A percentile compares a stretch with the other conserved stretches of the same genome.
phyloP scores from a whole-genome alignment of 768 basidiomycete species.

The Inosperma sp. region DNA sequence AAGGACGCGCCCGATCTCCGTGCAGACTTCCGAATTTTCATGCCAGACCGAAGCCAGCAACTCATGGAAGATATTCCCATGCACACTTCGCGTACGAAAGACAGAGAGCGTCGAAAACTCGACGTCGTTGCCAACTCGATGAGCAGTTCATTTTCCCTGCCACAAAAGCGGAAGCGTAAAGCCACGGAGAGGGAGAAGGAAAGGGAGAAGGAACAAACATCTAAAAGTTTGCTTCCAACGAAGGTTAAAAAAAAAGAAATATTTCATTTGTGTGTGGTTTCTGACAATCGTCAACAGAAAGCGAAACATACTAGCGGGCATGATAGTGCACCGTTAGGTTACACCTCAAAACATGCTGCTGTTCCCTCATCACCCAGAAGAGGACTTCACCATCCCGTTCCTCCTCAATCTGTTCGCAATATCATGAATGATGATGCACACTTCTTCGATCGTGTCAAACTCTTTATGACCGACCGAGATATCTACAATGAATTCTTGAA shows the following conservation, averaged over 20 bases:
- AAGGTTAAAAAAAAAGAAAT: slow-evolving; percentile 34
- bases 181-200: slow-evolving; percentile 46
- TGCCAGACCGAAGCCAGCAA: slow-evolving; percentile 57
- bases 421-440: slow-evolving; percentile 48
- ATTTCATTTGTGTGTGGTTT: slow-evolving; percentile 14
- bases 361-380: slow-evolving; percentile 35
- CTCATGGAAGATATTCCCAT: slow-evolving; percentile 42
- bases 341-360: slow-evolving; percentile 30
- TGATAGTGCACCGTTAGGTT: slow-evolving; percentile 37
- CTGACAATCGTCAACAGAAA: slow-evolving; percentile 26
- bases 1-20: slow-evolving; percentile 72
- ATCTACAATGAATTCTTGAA: slow-evolving; percentile 94
- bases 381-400: slow-evolving; percentile 24
- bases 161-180: slow-evolving; percentile 70
- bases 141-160: slow-evolving; percentile 36
- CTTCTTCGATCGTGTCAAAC: slow-evolving; percentile 91
- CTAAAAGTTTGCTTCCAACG: slow-evolving; percentile 28
- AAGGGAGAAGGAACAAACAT: slow-evolving; percentile 33
- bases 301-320: slow-evolving; percentile 36
- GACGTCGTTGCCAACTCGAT: slow-evolving; percentile 34
- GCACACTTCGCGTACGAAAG: slow-evolving; percentile 33
- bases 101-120: slow-evolving; percentile 45
- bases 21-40: slow-evolving; percentile 69
- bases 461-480: slow-evolving; percentile 64
- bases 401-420: slow-evolving; percentile 27